phyloP scores from a whole-genome alignment of 108 stramenopile genomes.

The Fistulifera pelliculosa region DNA sequence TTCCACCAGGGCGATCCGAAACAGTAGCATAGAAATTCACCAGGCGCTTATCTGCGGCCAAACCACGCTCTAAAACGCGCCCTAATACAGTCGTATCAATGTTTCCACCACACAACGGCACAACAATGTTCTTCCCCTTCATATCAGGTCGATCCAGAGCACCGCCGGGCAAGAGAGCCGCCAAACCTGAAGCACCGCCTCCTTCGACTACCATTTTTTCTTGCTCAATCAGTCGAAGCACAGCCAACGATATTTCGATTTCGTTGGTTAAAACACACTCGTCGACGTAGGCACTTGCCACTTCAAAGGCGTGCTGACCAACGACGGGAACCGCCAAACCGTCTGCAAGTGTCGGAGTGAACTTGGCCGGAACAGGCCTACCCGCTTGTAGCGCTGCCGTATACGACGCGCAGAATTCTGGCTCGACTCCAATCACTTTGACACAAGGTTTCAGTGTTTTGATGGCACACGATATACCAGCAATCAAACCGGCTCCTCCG shows the following conservation, averaged over 20 bases:
- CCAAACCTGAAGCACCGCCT: constrained; percentile 85
- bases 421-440: constrained; percentile 90
- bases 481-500: constrained; percentile 93
- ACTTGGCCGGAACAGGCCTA: constrained; percentile 46
- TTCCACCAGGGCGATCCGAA: constrained; percentile 90
- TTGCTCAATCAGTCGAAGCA: constrained; percentile 88
- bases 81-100: constrained; percentile 93
- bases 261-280: constrained; percentile 74
- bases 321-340: constrained; percentile 93
- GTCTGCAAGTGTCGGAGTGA: constrained; percentile 87
- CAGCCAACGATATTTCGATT: constrained; percentile 84
- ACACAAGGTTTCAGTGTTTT: constrained; percentile 89
- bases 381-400: constrained; percentile 82
- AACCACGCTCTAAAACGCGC: constrained; percentile 87
- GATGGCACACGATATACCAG: constrained; percentile 87
- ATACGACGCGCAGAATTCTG: constrained; percentile 82
- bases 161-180: constrained; percentile 86
- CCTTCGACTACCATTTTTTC: constrained; percentile 96
- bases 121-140: constrained; percentile 89
- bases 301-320: constrained; percentile 85
- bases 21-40: constrained; percentile 89
- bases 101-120: constrained; percentile 96
- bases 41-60: constrained; percentile 90
- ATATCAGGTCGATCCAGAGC: constrained; percentile 71
- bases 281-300: constrained; percentile 85